Percentiles rank a stretch among this genome's conserved stretches.
phyloP scores from a whole-genome alignment of 352 stramenopile genomes.

The Aphanomyces invadans region DNA sequence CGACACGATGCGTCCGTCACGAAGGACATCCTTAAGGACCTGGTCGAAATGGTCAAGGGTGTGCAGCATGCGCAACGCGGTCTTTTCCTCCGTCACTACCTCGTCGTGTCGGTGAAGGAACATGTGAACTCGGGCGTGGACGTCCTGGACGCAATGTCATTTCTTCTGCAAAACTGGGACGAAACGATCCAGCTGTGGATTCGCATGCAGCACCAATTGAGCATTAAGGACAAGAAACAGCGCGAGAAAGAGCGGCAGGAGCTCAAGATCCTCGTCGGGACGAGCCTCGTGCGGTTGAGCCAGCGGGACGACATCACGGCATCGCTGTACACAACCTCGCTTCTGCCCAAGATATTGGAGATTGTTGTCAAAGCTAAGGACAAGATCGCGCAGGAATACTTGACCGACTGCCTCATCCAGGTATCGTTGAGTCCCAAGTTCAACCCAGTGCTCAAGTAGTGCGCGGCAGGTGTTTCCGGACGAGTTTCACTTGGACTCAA shows the following conservation, averaged over 20 bases:
- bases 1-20: slow-evolving; percentile 55
- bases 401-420: slow-evolving; percentile 98
- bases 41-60: slow-evolving; percentile 98
- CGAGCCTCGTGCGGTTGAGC: slow-evolving; percentile 94
- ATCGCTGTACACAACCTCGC: slow-evolving; percentile 78
- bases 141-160: slow-evolving; percentile 89
- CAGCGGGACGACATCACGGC: slow-evolving; percentile 92
- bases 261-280: slow-evolving; percentile 94
- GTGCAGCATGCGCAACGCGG: slow-evolving; percentile 97
- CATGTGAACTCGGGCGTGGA: slow-evolving; percentile 89
- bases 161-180: slow-evolving; percentile 95
- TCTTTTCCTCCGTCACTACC: slow-evolving; percentile 97
- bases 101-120: slow-evolving; percentile 88
- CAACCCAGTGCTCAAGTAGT: neutral
- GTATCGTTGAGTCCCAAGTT: slow-evolving; percentile 27
- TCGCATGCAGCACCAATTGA: slow-evolving; percentile 91
- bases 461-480: slow-evolving; percentile 87
- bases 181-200: slow-evolving; percentile 99
- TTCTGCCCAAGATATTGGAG: slow-evolving; percentile 90
- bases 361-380: slow-evolving; percentile 94
- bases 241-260: slow-evolving; percentile 87
- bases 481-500: slow-evolving; percentile 96
- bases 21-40: slow-evolving; percentile 93
- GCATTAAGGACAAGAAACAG: slow-evolving; percentile 67
- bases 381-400: slow-evolving; percentile 95